Base-by-base conservation (phyloP, 139 green algal species). In the Eudorina sp. region DNA sequence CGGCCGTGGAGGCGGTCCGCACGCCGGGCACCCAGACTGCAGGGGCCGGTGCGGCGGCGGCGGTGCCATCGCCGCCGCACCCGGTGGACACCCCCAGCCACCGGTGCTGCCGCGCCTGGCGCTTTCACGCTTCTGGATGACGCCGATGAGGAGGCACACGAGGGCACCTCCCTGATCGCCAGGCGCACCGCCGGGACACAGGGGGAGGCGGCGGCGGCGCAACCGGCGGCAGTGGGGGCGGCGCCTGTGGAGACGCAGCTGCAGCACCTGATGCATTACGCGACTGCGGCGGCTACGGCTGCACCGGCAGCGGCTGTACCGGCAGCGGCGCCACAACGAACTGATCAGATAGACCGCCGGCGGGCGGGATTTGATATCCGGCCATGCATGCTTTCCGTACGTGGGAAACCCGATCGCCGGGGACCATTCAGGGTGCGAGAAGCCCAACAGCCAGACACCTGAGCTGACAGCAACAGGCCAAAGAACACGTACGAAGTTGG, bases 91-190 rank as follows among this genome's bases (percentile, higher is more conserved):
- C n/a, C n/a, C n/a, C n/a, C n/a, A n/a, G 0, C 53, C 25, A 21
- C 48, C 9, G 27, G 58, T 11, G 58, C 14, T 11, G 9, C 1
- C 16, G 40, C 14, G 9, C 58, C 27, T 41, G 58, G 58, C 2
- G 21, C 34, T 21, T 88, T 88, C 45, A 88, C 82, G 64, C 82
- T 88, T 13, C 60, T 76, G 27, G 80, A 86, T 43, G 77, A 84
- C 36, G 80, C 76, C 60, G 80, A 76, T 2, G 81, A 79, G 62
- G 82, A 70, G 46, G 64, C 48, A 11, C 31, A 80, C 7, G 66
- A 80, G 58, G 66, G 66, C 34, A 62, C 38, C 11, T 21, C 46
- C 29, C 82, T 88, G 46, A 36, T 88, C 0, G 53, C 64, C 8
- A 79, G 70, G 45, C 82, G 82, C 45, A 23, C 43, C 2, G 29